These are phyloP conservation scores for Plenodomus biglobosus DNA, from an alignment of 2,329 filamentous ascomycete species.

Conservation along the genomic window DNA sequence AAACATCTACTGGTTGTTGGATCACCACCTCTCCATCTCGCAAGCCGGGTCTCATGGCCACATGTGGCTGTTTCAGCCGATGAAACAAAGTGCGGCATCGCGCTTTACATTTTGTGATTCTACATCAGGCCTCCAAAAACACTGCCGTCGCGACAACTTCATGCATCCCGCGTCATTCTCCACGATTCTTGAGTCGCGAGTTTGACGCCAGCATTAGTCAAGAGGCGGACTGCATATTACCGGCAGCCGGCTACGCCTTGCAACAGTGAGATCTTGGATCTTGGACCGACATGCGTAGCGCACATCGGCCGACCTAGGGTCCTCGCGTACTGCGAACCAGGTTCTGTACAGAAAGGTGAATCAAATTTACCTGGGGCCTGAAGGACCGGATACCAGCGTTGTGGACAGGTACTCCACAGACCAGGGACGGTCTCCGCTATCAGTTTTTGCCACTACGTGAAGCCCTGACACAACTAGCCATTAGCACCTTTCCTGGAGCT, in stretches of 20 bases:
- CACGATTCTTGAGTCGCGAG: neutral
- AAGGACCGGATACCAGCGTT: neutral
- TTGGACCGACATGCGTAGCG: neutral
- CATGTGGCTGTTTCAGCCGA: constrained; percentile 4
- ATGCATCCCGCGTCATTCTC: neutral
- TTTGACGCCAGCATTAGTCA: neutral
- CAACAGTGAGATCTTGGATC: constrained; percentile 1
- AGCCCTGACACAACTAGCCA: no score
- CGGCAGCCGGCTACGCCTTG: neutral
- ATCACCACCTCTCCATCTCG: no score
- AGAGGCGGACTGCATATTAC: constrained; percentile 1
- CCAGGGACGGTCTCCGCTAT: neutral
- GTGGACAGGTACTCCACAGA: neutral
- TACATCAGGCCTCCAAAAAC: neutral
- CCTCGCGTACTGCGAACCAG: neutral
- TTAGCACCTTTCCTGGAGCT: no score
- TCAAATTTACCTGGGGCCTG: neutral
- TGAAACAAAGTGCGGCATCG: constrained; percentile 2
- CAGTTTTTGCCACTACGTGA: neutral
- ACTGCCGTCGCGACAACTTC: neutral
- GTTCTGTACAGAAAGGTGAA: neutral
- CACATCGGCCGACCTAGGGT: neutral
- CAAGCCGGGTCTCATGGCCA: no score
- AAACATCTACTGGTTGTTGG: no score
- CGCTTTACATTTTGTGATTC: neutral